Base-by-base conservation (phyloP, 2,329 filamentous ascomycete genomes). In the Podosphaera fusca region DNA sequence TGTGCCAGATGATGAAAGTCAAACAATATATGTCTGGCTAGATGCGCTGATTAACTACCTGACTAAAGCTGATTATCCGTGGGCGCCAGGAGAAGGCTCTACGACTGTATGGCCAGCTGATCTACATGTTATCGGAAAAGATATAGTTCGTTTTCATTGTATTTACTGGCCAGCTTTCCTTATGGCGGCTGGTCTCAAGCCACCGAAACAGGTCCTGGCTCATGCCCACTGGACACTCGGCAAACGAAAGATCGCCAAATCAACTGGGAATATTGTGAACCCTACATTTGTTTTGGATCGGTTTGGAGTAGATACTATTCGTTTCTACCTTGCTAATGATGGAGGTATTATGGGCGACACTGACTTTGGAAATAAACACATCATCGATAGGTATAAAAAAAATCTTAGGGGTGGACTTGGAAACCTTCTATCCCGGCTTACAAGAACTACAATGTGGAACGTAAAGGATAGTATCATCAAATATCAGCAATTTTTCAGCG, bases 111-210 rank as follows among this genome's bases (percentile, higher is more conserved):
- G 92, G 90, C 92, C 92, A 3, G 87, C 87, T 7, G 82, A 98
- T 68, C 76, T 92, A 21, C 92, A 98, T 51, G 80, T 98, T 33
- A 83, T 98, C 57, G 92, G 92, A 54, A 98, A 98, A 70, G 92
- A 98, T 68, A 98, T 98, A 62, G 75, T 94, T 58, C 84, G 88
- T 21, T 98, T 98, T 69, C 94, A 98, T 68, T 90, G 87, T 69
- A 82, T 98, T 53, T 98, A 98, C 73, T 98, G 94, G 92, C 92
- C 92, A 0, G 92, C 92, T 2, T 84, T 98, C 63, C 80, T 98
- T 14, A 84, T 98, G 76, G 90, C 92, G 1, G 73, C 95, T 12
- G 81, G 82, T 55, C 74, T 96, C 3, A 84, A 87, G 1, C 73
- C 85, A 0, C 87, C 92, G 0, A 83, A 81, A 65, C 81, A 81